A percentile compares a stretch with the other conserved stretches of the same genome.
Conservation (phyloP, 164 flowering plant species). For the Vitis rotundifolia region DNA sequence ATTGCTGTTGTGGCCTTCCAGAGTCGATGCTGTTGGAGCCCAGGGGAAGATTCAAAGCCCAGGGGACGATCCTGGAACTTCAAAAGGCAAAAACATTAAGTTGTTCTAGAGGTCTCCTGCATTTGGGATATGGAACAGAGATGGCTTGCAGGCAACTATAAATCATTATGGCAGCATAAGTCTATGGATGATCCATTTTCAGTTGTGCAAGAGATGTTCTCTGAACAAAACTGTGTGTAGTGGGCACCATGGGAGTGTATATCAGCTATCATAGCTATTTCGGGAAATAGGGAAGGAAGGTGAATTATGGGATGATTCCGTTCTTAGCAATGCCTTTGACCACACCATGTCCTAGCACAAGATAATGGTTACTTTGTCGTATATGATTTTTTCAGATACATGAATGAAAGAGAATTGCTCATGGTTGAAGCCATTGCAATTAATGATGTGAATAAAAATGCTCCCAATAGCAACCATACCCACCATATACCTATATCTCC, state of each 20-base stretch:
- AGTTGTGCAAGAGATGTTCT: conserved; percentile 53
- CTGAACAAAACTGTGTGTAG: conserved; percentile 42
- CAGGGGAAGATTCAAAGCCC: too few species aligned
- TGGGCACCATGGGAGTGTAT: conserved; percentile 23
- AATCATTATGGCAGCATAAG: conserved; percentile 31
- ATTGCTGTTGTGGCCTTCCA: conserved; percentile 37
- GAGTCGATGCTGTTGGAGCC: conserved; percentile 36
- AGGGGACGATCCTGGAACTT: conserved; percentile 24
- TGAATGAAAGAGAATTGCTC: too few species aligned
- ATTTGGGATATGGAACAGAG: conserved; percentile 26
- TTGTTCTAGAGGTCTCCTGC: conserved; percentile 31
- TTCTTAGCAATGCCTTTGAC: too few species aligned
- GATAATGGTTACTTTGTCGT: too few species aligned
- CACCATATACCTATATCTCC: too few species aligned
- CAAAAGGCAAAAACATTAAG: conserved; percentile 46
- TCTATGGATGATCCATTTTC: conserved; percentile 39
- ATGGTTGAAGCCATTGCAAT: too few species aligned
- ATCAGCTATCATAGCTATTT: conserved; percentile 27
- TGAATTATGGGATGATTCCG: too few species aligned
- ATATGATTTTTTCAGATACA: too few species aligned
- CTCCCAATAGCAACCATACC: too few species aligned
- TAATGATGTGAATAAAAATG: too few species aligned
- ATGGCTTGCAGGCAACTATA: conserved; percentile 31
- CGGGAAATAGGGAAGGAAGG: conserved; percentile 5
- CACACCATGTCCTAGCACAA: too few species aligned